A percentile compares a stretch with the other conserved stretches of the same genome.
phyloP scores from a whole-genome alignment of 2,329 filamentous ascomycete genomes.

The Arthrinium phaeospermum region DNA sequence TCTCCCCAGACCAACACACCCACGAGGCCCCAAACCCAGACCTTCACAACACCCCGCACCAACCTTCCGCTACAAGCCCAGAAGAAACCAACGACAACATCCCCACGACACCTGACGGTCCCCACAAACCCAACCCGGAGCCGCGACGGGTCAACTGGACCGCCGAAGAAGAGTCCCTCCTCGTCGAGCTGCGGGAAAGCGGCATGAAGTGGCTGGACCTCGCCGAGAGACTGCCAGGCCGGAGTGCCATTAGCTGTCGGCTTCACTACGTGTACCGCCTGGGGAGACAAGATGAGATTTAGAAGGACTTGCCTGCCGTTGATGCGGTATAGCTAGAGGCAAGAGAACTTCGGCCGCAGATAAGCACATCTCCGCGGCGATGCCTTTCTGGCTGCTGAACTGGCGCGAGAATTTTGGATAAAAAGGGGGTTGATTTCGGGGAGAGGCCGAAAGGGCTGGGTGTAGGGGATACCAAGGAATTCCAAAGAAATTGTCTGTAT shows the following conservation, averaged over 20 bases:
- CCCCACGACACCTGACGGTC: no score
- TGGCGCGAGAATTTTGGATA: not conserved
- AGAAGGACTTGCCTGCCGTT: no score
- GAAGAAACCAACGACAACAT: no score
- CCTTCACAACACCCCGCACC: no score
- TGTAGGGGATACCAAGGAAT: not conserved
- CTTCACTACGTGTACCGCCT: constrained; percentile 98
- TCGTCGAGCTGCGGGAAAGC: constrained; percentile 86
- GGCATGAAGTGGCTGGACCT: constrained; percentile 99
- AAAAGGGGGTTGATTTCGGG: not conserved
- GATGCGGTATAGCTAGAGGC: no score
- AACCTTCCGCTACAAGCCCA: no score
- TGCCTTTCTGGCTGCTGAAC: not conserved
- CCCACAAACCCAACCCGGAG: no score
- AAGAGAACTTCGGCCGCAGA: no score
- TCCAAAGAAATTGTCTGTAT: not conserved
- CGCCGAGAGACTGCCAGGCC: constrained; percentile 84
- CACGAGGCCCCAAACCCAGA: no score
- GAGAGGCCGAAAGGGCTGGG: not conserved
- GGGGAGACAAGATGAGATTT: constrained; percentile 77
- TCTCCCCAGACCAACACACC: no score
- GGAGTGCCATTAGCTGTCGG: constrained; percentile 92
- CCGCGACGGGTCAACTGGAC: constrained; percentile 88
- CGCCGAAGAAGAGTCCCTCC: constrained; percentile 87
- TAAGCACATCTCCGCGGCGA: no score